phyloP scores from a whole-genome alignment of 371 early-diverging fungal species.

The Mucor saturninus region DNA sequence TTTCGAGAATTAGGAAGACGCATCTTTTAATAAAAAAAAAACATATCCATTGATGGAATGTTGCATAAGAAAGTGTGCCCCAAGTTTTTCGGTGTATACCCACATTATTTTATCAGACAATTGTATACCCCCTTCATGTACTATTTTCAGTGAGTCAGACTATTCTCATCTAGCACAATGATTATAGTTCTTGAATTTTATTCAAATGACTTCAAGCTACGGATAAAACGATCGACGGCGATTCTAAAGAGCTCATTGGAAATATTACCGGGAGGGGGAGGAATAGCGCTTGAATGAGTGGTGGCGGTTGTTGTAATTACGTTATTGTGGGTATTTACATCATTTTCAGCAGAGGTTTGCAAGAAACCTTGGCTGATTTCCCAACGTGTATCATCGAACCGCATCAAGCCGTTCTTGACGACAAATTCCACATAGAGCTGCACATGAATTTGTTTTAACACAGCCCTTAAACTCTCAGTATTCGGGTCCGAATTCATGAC shows the following conservation, averaged over 20 bases:
- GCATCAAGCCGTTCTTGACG: constrained; percentile 77
- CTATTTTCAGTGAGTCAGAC: no score
- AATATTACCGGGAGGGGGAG: constrained; percentile 60
- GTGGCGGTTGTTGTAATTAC: constrained; percentile 1
- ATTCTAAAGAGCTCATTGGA: constrained; percentile 73
- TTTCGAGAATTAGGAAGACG: no score
- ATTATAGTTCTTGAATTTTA: no score
- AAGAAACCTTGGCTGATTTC: constrained; percentile 49
- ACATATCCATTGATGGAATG: no score
- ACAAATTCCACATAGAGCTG: constrained; percentile 93
- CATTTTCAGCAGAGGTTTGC: constrained; percentile 21
- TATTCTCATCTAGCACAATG: no score
- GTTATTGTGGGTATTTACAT: constrained; percentile 7
- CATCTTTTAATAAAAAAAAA: no score
- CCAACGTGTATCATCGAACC: constrained; percentile 61
- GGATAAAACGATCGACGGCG: constrained; percentile 70
- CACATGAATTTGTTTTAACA: constrained; percentile 80
- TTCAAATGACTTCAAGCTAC: constrained; percentile 69
- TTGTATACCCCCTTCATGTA: no score
- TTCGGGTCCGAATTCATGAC: constrained; percentile 85
- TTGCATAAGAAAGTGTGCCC: no score
- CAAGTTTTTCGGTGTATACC: no score
- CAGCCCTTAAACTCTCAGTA: constrained; percentile 66
- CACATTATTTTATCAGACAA: no score
- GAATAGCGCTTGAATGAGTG: constrained; percentile 10